These are phyloP conservation scores for Parachlorella kessleri DNA, from an alignment of 139 green algal genomes.

Conservation along the genomic window DNA sequence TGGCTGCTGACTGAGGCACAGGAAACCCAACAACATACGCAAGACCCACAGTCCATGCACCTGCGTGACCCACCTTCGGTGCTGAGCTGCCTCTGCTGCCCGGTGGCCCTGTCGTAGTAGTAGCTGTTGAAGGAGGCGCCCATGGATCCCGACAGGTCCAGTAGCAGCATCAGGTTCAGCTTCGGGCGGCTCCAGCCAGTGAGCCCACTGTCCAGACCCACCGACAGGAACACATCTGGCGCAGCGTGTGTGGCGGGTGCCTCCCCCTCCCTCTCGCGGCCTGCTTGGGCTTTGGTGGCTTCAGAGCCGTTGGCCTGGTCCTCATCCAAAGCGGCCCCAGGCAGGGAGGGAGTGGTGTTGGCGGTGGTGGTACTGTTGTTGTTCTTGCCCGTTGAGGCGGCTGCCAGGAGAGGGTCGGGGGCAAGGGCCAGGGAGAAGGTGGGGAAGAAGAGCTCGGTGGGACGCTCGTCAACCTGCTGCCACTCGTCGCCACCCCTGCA, in stretches of 20 bases:
- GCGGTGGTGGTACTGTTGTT: neutral
- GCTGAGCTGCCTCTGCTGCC: neutral
- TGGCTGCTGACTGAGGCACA: too few relatives aligned
- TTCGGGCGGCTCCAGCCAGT: conserved; percentile 1
- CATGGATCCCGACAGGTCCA: conserved; percentile 34
- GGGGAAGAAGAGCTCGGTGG: conserved; percentile 35
- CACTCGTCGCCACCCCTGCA: neutral
- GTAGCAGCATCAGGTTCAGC: conserved; percentile 33
- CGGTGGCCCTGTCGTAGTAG: conserved; percentile 24
- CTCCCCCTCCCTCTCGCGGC: too few relatives aligned
- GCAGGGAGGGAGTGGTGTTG: neutral
- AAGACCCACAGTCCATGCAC: too few relatives aligned
- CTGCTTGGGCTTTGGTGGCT: too few relatives aligned
- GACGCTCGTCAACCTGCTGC: neutral
- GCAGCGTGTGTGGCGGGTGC: neutral
- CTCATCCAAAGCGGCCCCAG: too few relatives aligned
- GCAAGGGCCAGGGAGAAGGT: conserved; percentile 18
- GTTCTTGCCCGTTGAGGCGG: neutral
- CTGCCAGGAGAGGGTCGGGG: conserved; percentile 8
- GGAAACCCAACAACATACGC: too few relatives aligned
- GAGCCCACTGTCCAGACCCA: conserved; percentile 33
- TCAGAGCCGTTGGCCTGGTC: neutral
- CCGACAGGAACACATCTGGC: conserved; percentile 21
- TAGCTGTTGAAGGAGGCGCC: conserved; percentile 16
- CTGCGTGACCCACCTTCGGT: neutral